A percentile compares a stretch with the other conserved stretches of the same genome.
Evolutionary conservation across 257 asterid genomes (phyloP).

Genomic region (Vinca minor): DNA sequence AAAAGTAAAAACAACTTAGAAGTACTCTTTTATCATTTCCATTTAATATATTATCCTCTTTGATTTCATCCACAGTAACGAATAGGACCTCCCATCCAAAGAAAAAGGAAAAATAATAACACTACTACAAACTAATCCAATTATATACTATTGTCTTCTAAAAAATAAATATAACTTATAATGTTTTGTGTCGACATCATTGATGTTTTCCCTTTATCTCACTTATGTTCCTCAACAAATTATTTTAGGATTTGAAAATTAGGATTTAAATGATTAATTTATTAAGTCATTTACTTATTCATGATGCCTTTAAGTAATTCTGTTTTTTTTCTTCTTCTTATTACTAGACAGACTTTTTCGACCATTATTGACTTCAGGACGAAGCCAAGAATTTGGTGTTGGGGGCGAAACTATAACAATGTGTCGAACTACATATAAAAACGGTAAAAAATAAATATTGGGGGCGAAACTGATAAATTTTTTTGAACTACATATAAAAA

Average conservation of each 20-base stretch:
- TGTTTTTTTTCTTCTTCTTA: not conserved
- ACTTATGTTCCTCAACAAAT: constrained; percentile 9
- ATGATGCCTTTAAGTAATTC: not conserved
- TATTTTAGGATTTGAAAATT: constrained; percentile 9
- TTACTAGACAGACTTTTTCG: not conserved
- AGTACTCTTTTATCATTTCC: not conserved
- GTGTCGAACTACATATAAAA: no score
- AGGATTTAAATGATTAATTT: constrained; percentile 7
- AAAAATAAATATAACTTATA: not conserved
- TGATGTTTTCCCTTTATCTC: constrained; percentile 2
- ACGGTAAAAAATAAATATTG: no score
- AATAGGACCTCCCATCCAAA: not conserved
- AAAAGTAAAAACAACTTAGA: no score
- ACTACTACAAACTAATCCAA: no score
- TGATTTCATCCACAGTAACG: constrained; percentile 9
- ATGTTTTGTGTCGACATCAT: constrained; percentile 4
- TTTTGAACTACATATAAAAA: no score
- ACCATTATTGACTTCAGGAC: not conserved
- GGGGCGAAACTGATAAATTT: no score
- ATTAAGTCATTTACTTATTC: constrained; percentile 10
- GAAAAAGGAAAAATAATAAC: not conserved
- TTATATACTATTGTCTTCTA: not conserved
- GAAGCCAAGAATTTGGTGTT: no score
- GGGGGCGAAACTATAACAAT: no score
- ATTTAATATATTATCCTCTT: constrained; percentile 25